These are phyloP conservation scores for Hordeum marinum DNA, from an alignment of 176 grass and related monocot genomes.

Conservation along the genomic window DNA sequence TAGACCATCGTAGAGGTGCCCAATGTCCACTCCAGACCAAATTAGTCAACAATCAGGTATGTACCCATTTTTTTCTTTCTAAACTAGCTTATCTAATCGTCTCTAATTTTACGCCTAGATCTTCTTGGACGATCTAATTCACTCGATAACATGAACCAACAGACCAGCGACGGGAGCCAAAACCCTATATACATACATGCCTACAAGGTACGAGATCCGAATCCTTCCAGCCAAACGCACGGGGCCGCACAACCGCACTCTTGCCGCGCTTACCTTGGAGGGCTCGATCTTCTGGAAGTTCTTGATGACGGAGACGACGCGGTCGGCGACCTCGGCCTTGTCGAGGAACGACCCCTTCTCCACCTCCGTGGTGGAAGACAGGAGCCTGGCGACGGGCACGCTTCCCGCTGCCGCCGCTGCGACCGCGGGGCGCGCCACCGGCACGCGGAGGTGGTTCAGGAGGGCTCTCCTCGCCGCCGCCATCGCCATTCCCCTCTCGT, in stretches of 20 bases:
- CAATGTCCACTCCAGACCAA: background rate
- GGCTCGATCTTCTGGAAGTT: conserved; percentile 79
- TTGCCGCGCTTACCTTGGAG: conserved; percentile 39
- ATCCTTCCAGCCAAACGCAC: background rate
- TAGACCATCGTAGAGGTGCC: background rate
- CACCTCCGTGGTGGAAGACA: conserved; percentile 47
- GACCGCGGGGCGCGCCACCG: conserved; percentile 8
- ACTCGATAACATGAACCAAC: background rate
- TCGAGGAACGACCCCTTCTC: conserved; percentile 77
- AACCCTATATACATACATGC: conserved; percentile 15
- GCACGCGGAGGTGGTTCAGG: conserved; percentile 59
- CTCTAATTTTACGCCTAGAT: background rate
- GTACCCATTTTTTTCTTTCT: too few relatives aligned
- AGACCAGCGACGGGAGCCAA: background rate
- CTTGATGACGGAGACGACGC: conserved; percentile 67
- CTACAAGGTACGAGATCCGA: conserved; percentile 16
- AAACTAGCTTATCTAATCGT: too few relatives aligned
- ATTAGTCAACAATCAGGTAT: background rate
- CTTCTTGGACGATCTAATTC: background rate
- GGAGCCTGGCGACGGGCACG: conserved; percentile 32
- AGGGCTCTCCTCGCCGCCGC: conserved; percentile 62
- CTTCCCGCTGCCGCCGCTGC: background rate
- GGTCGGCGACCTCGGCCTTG: conserved; percentile 79
- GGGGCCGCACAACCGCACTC: background rate
- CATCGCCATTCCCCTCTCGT: conserved; percentile 37